phyloP scores from a whole-genome alignment of 352 stramenopile genomes.

The Peronosclerospora sorghi region DNA sequence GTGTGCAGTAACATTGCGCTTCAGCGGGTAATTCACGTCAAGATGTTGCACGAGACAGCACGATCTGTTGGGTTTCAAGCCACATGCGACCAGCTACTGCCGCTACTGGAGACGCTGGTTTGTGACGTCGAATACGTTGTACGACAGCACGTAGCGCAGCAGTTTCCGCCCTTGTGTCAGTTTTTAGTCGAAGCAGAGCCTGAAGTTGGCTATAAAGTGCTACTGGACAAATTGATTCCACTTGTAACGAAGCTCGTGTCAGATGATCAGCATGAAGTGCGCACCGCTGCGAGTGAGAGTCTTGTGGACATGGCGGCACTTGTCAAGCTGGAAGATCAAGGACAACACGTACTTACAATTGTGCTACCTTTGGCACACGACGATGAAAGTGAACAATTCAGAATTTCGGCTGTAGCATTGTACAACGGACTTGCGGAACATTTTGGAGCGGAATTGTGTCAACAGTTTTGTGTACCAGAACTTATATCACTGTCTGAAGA shows the following conservation, averaged over 20 bases:
- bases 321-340: slow-evolving; percentile 83
- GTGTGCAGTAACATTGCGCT: slow-evolving; percentile 92
- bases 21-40: slow-evolving; percentile 95
- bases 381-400: slow-evolving; percentile 86
- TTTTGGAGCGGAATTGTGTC: slow-evolving; percentile 82
- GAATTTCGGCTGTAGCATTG: slow-evolving; percentile 88
- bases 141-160: slow-evolving; percentile 87
- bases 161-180: slow-evolving; percentile 78
- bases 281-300: slow-evolving; percentile 72
- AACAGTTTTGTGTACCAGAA: slow-evolving; percentile 89
- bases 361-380: slow-evolving; percentile 87
- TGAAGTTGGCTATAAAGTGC: slow-evolving; percentile 51
- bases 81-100: slow-evolving; percentile 81
- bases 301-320: slow-evolving; percentile 81
- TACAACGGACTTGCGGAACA: slow-evolving; percentile 87
- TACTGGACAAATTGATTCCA: slow-evolving; percentile 75
- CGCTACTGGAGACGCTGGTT: slow-evolving; percentile 79
- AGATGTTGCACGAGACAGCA: slow-evolving; percentile 89
- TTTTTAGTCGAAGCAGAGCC: slow-evolving; percentile 40
- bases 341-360: slow-evolving; percentile 87
- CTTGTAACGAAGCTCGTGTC: slow-evolving; percentile 64
- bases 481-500: slow-evolving; percentile 88
- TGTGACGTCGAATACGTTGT: slow-evolving; percentile 91
- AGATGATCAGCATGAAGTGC: slow-evolving; percentile 84
- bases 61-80: slow-evolving; percentile 66